Base-by-base conservation (phyloP, 352 stramenopile genomes). In the Plasmopara muralis region DNA sequence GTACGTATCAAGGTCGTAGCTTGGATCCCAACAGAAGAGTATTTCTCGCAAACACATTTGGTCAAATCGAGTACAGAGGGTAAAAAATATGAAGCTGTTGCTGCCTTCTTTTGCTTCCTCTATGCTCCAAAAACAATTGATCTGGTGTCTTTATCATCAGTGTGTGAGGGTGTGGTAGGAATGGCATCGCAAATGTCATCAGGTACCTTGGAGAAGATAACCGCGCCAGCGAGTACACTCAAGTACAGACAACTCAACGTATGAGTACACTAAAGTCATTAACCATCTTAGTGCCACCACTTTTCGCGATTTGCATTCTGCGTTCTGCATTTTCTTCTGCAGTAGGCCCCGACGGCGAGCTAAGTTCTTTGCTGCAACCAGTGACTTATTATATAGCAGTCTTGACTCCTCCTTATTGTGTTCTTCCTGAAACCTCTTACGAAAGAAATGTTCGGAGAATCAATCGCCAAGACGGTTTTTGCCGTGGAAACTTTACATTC, bases 91-190 rank as follows among this genome's bases (percentile, higher is more conserved):
- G 62, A 56, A 41, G 62, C 63, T n/a, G 50, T 85, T 3, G 47
- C 59, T 20, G 61, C 69, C 0, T 85, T 85, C 31, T 69, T 66
- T 6, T 53, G 69, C n/a, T 66, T 83, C 49, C 84, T 83, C 16
- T 74, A 68, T 40, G 28, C 48, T 6, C 73, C 77, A 12, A 53
- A 66, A 50, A 64, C 20, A 49, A 53, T 73, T 33, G 47, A 53
- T 25, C 44, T 44, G 7, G 43, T 42, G 28, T 38, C 43, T 7
- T 20, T 31, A 28, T 57, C 55, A 0, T 67, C 59, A 20, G 45
- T 76, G 7, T 74, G 66, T 37, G 64, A 83, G 4, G 63, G 58
- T 15, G 49, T 87, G 9, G 47, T 66, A 9, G 58, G 57, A 16
- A 74, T 83, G 66, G 47, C 18, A 10, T 49, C 40, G 2, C 62